phyloP scores from a whole-genome alignment of 192 early-diverging fungal species.

The Rhizoclosmatium sp. region DNA sequence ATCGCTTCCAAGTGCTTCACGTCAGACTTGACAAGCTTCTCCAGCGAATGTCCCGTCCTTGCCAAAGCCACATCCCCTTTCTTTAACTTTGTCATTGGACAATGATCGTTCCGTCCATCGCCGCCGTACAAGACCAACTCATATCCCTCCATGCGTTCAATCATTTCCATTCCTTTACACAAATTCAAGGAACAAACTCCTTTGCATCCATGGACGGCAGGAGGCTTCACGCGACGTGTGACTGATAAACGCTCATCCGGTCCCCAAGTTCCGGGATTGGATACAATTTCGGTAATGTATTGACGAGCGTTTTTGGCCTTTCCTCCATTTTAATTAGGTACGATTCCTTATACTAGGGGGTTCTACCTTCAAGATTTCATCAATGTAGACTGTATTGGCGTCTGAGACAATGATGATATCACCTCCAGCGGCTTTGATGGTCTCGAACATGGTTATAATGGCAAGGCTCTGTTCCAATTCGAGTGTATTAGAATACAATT shows the following conservation, averaged over 20 bases:
- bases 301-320: conserved; percentile 42
- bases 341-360: neutral
- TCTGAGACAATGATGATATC: conserved; percentile 48
- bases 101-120: conserved; percentile 54
- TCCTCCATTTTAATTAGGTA: neutral
- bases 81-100: conserved; percentile 46
- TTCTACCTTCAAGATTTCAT: conserved; percentile 43
- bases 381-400: conserved; percentile 54
- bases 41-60: conserved; percentile 32
- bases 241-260: conserved; percentile 33
- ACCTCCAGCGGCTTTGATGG: conserved; percentile 34
- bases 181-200: conserved; percentile 45
- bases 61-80: conserved; percentile 29
- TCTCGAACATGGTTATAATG: conserved; percentile 29
- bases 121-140: conserved; percentile 45
- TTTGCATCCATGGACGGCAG: conserved; percentile 33
- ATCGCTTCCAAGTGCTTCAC: conserved; percentile 13
- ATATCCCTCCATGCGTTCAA: conserved; percentile 28
- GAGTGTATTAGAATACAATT: neutral
- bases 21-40: conserved; percentile 16
- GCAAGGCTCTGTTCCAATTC: conserved; percentile 20
- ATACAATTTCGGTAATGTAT: conserved; percentile 45
- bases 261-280: conserved; percentile 47
- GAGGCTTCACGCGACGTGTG: conserved; percentile 13
- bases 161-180: conserved; percentile 48